Evolutionary conservation across 495 filamentous ascomycete genomes (phyloP), one percentile per base, ranked within the genome.

Genomic region (Xylaria palmicola): DNA sequence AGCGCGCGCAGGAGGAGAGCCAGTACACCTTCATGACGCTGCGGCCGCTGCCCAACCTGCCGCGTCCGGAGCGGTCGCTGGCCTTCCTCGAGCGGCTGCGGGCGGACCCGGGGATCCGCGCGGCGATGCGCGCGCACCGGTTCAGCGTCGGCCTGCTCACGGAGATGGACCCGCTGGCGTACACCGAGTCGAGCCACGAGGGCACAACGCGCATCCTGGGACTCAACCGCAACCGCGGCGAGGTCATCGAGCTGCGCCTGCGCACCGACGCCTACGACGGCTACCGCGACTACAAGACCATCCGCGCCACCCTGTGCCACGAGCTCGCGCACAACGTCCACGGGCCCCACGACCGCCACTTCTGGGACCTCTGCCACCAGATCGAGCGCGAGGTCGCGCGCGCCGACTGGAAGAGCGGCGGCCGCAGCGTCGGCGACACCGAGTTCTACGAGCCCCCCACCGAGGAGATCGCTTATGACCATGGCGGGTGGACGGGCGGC

Each of bases 221-320:
- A 0, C 75, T 97, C 32, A 98, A 98, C 68, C 79, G 92, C 12
- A 97, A 97, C 69, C 75, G 79, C 7, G 94, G 94, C 55, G 88
- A 96, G 76, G 88, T 92, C 0, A 97, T 98, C 59, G 94, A 97
- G 83, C 75, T 98, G 50, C 78, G 94, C 0, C 73, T 98, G 37
- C 81, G 94, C 13, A 97, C 94, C 6, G 94, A 98, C 74, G 91
- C 90, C 13, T 93, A 93, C 72, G 93, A 96, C 72, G 94, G 94
- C 6, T 98, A 93, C 65, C 74, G 94, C 17, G 90, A 97, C 69
- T 98, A 98, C 68, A 85, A 88, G 60, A 90, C 86, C 0, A 95
- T 98, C 29, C 81, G 94, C 43, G 91, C 90, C 66, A 97, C 94
- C 66, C 79, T 98, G 29, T 97, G 93, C 68, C 94, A 98, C 71